A percentile compares a stretch with the other conserved stretches of the same genome.
These are phyloP conservation scores for Aspergillus kassunensis DNA, from an alignment of 495 filamentous ascomycete genomes.

Conservation along the genomic window DNA sequence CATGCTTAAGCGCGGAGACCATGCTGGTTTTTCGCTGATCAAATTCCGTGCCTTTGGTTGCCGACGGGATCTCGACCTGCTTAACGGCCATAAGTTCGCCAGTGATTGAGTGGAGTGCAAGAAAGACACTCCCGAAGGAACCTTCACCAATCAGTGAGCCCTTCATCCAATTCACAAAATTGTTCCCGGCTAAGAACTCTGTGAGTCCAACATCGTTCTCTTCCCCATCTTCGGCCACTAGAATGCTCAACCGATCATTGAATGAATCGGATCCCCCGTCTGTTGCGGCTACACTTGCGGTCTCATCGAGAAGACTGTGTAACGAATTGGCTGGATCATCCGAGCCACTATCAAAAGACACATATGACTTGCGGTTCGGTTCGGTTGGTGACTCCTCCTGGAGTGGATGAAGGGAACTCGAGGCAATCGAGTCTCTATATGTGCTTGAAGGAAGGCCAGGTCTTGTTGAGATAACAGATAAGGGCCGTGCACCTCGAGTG, in stretches of 20 bases:
- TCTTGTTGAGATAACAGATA: conserved; percentile 52
- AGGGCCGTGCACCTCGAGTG: conserved; percentile 49
- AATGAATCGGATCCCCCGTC: conserved; percentile 63
- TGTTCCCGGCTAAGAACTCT: conserved; percentile 83
- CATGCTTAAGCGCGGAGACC: conserved; percentile 93
- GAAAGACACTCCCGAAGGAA: conserved; percentile 93
- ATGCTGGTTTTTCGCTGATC: conserved; percentile 95
- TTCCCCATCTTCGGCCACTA: conserved; percentile 74
- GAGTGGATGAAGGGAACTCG: conserved; percentile 79
- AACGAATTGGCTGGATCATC: conserved; percentile 66
- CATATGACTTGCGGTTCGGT: conserved; percentile 90
- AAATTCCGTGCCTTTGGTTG: conserved; percentile 69
- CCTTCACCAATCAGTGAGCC: conserved; percentile 95
- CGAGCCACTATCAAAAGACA: conserved; percentile 86
- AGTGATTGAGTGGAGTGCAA: conserved; percentile 95
- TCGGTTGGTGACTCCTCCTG: conserved; percentile 91
- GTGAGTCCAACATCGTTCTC: conserved; percentile 76
- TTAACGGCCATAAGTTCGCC: conserved; percentile 98
- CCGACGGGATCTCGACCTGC: conserved; percentile 90
- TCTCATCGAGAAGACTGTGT: conserved; percentile 83
- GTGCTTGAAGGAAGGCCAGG: conserved; percentile 54
- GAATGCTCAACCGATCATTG: conserved; percentile 60
- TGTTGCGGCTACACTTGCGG: conserved; percentile 63
- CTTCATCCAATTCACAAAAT: conserved; percentile 99
- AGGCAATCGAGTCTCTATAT: conserved; percentile 83